phyloP scores from a whole-genome alignment of 768 basidiomycete species.

The Galerina sulciceps region DNA sequence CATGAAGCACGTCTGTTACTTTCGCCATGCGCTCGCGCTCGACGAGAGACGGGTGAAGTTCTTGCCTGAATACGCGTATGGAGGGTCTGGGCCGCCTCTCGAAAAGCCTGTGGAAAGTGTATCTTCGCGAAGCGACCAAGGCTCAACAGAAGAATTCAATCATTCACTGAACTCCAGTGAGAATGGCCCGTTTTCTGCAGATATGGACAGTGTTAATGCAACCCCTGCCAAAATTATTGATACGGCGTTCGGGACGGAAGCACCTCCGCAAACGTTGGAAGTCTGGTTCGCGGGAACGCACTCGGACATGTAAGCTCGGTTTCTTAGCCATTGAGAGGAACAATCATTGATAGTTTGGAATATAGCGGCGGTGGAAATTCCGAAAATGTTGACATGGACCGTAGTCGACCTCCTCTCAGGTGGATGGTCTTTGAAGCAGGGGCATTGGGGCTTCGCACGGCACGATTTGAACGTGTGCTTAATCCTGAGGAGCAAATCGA shows the following conservation, averaged over 20 bases:
- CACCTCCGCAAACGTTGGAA: background rate
- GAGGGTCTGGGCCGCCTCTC: background rate
- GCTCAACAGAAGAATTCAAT: no score
- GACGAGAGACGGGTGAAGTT: constrained; percentile 54
- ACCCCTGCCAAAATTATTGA: no score
- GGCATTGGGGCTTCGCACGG: constrained; percentile 16
- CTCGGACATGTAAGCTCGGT: background rate
- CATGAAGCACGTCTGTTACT: constrained; percentile 38
- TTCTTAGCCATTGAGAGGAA: background rate
- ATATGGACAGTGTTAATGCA: no score
- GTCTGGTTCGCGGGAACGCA: background rate
- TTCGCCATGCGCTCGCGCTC: constrained; percentile 51
- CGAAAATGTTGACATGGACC: background rate
- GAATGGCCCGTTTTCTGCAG: no score
- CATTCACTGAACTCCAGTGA: no score
- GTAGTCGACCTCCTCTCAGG: constrained; percentile 3
- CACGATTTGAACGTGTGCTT: constrained; percentile 10
- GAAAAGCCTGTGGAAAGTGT: no score
- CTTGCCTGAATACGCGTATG: constrained; percentile 44
- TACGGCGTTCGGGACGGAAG: no score
- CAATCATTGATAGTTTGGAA: background rate
- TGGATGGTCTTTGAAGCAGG: constrained; percentile 29
- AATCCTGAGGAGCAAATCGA: constrained; percentile 3
- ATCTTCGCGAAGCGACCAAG: no score
- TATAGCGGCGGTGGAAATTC: background rate